These are phyloP conservation scores for Hypoxylon sp. DNA, from an alignment of 2,329 filamentous ascomycete genomes.

Conservation along the genomic window DNA sequence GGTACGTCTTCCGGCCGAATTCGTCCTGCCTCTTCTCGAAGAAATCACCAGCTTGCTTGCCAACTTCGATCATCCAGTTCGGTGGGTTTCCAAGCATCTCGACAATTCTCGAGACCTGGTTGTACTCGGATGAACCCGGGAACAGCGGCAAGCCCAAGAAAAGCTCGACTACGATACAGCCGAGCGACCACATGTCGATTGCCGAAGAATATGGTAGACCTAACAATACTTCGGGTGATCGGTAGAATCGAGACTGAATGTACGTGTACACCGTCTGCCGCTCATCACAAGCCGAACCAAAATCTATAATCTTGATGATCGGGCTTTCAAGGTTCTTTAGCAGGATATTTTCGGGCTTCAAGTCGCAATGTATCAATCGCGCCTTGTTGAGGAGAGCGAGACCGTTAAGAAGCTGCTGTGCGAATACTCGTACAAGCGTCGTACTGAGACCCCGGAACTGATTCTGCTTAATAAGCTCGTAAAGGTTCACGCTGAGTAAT, in stretches of 20 bases:
- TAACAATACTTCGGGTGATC: conserved; percentile 95
- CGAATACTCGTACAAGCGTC: conserved; percentile 96
- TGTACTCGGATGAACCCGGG: conserved; percentile 98
- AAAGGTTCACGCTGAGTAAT: conserved; percentile 95
- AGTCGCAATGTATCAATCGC: conserved; percentile 95
- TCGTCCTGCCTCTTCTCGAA: conserved; percentile 95
- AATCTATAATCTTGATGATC: conserved; percentile 99
- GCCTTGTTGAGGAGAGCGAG: conserved; percentile 95
- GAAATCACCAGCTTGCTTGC: conserved; percentile 97
- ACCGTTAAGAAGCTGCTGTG: conserved; percentile 94
- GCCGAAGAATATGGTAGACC: conserved; percentile 97
- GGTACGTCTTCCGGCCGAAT: conserved; percentile 90
- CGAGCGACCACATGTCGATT: conserved; percentile 99
- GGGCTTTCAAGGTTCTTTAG: conserved; percentile 98
- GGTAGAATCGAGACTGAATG: conserved; percentile 98
- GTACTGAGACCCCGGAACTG: conserved; percentile 98
- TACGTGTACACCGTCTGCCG: conserved; percentile 99
- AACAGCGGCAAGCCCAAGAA: conserved; percentile 96
- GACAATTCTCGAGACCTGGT: conserved; percentile 95
- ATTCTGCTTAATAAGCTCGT: conserved; percentile 99
- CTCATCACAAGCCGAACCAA: conserved; percentile 97
- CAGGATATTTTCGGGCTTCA: conserved; percentile 98
- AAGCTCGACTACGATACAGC: conserved; percentile 97
- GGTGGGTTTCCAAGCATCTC: conserved; percentile 98
- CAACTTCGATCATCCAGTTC: conserved; percentile 99